phyloP scores from a whole-genome alignment of 2,329 filamentous ascomycete species.

The Colletotrichum gloeosporioides region DNA sequence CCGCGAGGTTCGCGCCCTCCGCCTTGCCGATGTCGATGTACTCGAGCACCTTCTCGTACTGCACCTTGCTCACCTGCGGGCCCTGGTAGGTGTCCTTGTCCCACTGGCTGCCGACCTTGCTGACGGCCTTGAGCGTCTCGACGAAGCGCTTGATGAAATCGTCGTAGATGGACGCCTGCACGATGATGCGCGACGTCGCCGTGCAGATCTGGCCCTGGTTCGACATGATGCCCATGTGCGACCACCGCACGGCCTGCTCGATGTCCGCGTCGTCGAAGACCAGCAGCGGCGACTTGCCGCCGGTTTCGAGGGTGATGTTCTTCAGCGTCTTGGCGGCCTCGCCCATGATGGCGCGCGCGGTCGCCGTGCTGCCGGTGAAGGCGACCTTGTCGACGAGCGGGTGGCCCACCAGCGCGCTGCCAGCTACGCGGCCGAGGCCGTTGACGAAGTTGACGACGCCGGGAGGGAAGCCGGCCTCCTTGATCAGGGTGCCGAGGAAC shows the following conservation, averaged over 20 bases:
- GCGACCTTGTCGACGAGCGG: slow-evolving; percentile 76
- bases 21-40: slow-evolving; percentile 74
- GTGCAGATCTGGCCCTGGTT: slow-evolving; percentile 72
- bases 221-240: slow-evolving; percentile 56
- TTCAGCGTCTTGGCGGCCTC: slow-evolving; percentile 69
- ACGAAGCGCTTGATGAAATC: slow-evolving; percentile 69
- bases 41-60: slow-evolving; percentile 72
- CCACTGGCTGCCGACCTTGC: slow-evolving; percentile 74
- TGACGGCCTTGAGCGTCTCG: slow-evolving; percentile 57
- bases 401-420: slow-evolving; percentile 72
- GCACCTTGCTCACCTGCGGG: slow-evolving; percentile 73
- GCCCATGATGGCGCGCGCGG: slow-evolving; percentile 78
- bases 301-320: slow-evolving; percentile 71
- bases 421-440: slow-evolving; percentile 71
- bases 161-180: slow-evolving; percentile 66
- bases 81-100: slow-evolving; percentile 74
- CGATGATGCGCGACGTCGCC: slow-evolving; percentile 69
- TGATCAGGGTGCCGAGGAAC: slow-evolving; percentile 70
- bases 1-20: slow-evolving; percentile 70
- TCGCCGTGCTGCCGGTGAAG: slow-evolving; percentile 78
- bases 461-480: slow-evolving; percentile 77
- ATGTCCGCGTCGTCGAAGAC: slow-evolving; percentile 71
- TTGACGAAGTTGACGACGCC: slow-evolving; percentile 81
- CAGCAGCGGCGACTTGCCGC: slow-evolving; percentile 69
- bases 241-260: slow-evolving; percentile 70